Conservation (phyloP, 2,329 filamentous ascomycete genomes). For the Penicillium brasilianum region DNA sequence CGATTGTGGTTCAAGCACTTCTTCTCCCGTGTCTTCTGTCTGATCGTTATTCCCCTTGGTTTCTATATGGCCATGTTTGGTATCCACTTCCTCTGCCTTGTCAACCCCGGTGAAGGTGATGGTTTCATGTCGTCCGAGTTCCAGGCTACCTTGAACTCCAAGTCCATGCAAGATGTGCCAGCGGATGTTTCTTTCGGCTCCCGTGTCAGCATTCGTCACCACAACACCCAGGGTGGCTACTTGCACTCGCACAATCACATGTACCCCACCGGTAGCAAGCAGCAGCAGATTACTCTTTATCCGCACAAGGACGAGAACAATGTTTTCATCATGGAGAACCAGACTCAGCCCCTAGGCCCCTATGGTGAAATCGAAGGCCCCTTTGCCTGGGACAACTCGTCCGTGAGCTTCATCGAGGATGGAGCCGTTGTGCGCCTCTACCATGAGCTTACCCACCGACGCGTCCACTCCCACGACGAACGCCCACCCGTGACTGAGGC, state of each 20-base stretch:
- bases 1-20: constrained; percentile 93
- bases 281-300: constrained; percentile 97
- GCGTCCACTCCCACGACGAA: constrained; percentile 92
- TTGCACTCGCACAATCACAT: constrained; percentile 96
- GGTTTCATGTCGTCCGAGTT: constrained; percentile 99
- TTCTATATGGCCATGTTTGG: constrained; percentile 98
- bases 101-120: constrained; percentile 95
- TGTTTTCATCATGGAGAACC: constrained; percentile 90
- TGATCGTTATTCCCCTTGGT: constrained; percentile 83
- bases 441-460: constrained; percentile 80
- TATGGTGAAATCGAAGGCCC: constrained; percentile 82
- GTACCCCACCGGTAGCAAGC: constrained; percentile 97
- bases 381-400: constrained; percentile 79
- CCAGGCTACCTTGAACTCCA: constrained; percentile 94
- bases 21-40: constrained; percentile 84
- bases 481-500: constrained; percentile 83
- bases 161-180: constrained; percentile 93
- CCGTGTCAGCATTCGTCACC: constrained; percentile 82
- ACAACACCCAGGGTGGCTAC: constrained; percentile 97
- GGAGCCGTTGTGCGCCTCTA: constrained; percentile 82
- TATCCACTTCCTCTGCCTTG: constrained; percentile 91
- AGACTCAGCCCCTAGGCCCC: constrained; percentile 82
- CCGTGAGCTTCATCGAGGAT: constrained; percentile 71
- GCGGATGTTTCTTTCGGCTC: constrained; percentile 91
- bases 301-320: constrained; percentile 99